Percentiles rank a stretch among this genome's conserved stretches.
These are phyloP conservation scores for Ganoderma meredithae DNA, from an alignment of 1,284 basidiomycete genomes.

Conservation along the genomic window DNA sequence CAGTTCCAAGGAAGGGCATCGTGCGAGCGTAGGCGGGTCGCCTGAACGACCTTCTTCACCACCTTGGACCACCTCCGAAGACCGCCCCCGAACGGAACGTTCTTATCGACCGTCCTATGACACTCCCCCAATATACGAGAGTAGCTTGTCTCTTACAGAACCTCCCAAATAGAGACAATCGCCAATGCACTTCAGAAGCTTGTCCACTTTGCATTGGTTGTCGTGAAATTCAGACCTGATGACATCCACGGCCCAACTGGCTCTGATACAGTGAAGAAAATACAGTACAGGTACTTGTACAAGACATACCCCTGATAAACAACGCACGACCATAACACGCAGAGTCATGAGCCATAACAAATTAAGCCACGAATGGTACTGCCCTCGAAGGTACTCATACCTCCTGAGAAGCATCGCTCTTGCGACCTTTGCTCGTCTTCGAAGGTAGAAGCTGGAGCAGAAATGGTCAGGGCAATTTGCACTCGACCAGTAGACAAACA, in stretches of 20 bases:
- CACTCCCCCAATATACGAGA: neutral
- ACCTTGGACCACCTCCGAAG: neutral
- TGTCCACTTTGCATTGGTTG: neutral
- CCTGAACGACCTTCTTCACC: neutral
- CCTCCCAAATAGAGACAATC: too few relatives aligned
- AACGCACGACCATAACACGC: slow-evolving; percentile 1
- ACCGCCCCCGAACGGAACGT: neutral
- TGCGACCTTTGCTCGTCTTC: slow-evolving; percentile 49
- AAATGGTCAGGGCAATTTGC: neutral
- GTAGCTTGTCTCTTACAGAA: neutral
- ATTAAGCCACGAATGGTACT: neutral
- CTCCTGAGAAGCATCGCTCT: slow-evolving; percentile 45
- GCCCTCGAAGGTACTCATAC: slow-evolving; percentile 37
- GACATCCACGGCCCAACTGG: neutral
- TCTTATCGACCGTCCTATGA: neutral
- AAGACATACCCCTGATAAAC: slow-evolving; percentile 12
- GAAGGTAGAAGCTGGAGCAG: slow-evolving; percentile 62
- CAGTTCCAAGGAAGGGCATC: neutral
- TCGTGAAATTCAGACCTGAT: neutral
- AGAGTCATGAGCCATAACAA: neutral
- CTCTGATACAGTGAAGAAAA: slow-evolving; percentile 15
- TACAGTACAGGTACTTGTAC: slow-evolving; percentile 25
- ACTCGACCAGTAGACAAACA: neutral
- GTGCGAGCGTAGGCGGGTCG: neutral
- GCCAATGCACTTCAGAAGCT: too few relatives aligned